These are phyloP conservation scores for Favolaschia claudopus DNA, from an alignment of 768 basidiomycete species.

Conservation along the genomic window DNA sequence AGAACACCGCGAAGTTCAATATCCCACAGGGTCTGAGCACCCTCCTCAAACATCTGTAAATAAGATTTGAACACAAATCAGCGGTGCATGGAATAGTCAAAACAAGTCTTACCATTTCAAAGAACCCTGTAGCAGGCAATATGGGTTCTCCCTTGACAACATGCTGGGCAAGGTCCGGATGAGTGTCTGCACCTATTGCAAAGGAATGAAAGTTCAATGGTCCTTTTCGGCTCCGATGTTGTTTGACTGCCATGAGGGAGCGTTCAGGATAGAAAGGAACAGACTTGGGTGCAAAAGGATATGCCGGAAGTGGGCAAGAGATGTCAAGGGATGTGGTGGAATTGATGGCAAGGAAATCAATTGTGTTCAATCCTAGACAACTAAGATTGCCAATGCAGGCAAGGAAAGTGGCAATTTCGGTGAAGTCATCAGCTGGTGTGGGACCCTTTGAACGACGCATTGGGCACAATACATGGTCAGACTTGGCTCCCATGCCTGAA, in stretches of 20 bases:
- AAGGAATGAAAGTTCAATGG: constrained; percentile 46
- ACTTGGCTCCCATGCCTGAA: constrained; percentile 25
- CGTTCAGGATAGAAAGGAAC: constrained; percentile 29
- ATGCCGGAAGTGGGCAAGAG: constrained; percentile 27
- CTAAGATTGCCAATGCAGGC: constrained; percentile 37
- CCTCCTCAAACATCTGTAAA: constrained; percentile 27
- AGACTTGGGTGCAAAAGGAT: constrained; percentile 42
- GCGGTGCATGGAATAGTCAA: too few relatives aligned
- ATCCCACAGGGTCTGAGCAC: constrained; percentile 26
- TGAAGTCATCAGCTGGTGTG: constrained; percentile 8
- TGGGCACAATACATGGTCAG: constrained; percentile 31
- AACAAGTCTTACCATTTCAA: constrained; percentile 38
- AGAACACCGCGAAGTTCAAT: constrained; percentile 35
- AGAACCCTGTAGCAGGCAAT: constrained; percentile 50
- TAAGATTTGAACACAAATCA: constrained; percentile 27
- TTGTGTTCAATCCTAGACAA: constrained; percentile 35
- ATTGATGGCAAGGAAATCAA: constrained; percentile 43
- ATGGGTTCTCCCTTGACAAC: constrained; percentile 49
- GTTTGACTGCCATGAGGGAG: constrained; percentile 20
- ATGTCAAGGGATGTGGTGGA: constrained; percentile 22
- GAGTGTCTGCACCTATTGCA: constrained; percentile 41
- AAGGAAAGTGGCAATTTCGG: constrained; percentile 36
- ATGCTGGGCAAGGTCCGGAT: constrained; percentile 48
- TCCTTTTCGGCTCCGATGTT: constrained; percentile 36
- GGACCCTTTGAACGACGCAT: constrained; percentile 36